These are phyloP conservation scores for Takakia lepidozioides DNA, from an alignment of 225 moss, liverwort and hornwort genomes.

Conservation along the genomic window DNA sequence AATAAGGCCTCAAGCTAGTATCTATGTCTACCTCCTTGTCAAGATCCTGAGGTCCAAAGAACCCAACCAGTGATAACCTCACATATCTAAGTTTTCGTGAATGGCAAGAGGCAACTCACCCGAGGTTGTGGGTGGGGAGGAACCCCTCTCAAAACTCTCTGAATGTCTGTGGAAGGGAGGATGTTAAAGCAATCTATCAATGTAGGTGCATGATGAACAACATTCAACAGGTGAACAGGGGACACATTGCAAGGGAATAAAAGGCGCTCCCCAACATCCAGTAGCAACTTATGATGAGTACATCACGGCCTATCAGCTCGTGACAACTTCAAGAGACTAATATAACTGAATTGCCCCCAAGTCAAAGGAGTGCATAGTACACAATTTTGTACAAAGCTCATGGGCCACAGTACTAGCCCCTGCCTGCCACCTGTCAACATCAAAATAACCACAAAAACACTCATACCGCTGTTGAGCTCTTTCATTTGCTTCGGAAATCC, in stretches of 20 bases:
- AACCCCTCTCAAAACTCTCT: slow-evolving; percentile 70
- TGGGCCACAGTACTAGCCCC: no score
- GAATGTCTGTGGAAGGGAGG: slow-evolving; percentile 44
- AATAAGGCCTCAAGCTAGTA: no score
- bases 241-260: not conserved
- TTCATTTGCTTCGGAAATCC: not conserved
- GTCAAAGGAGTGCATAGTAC: no score
- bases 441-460: no score
- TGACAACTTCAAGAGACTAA: not conserved
- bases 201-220: not conserved
- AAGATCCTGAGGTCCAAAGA: not conserved
- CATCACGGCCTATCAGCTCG: not conserved
- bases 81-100: not conserved
- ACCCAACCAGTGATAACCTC: not conserved
- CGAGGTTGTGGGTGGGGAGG: slow-evolving; percentile 77
- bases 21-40: no score
- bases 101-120: slow-evolving; percentile 19
- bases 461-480: no score
- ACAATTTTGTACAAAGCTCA: no score
- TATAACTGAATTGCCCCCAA: slow-evolving; percentile 2
- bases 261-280: not conserved
- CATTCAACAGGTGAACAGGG: not conserved
- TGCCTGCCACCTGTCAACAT: no score
- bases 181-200: slow-evolving; percentile 30
- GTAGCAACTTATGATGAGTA: not conserved